Evolutionary conservation across 495 filamentous ascomycete genomes (phyloP), one percentile per base, ranked within the genome.

Genomic region (Neurospora sp.): DNA sequence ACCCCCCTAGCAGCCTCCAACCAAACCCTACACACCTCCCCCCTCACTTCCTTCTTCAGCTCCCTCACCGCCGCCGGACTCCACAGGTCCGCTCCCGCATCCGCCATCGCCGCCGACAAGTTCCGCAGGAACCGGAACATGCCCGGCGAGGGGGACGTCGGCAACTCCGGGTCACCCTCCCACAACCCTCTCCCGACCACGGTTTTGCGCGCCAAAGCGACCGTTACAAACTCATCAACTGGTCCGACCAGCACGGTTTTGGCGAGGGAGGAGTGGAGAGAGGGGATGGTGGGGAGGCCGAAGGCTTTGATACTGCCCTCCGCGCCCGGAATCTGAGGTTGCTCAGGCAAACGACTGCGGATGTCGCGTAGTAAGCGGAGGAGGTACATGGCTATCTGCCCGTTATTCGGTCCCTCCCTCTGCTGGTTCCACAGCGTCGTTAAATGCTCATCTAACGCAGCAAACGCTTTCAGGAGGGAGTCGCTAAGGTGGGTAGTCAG

Each of bases 21-120:
- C 87, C 82, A 88, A 1, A 76, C 72, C 70, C 77, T 76, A 39
- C 77, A 81, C 44, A 92, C 75, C 70, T 84, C 83, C 48, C 78
- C 79, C 18, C 85, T 77, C 14, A 93, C 77, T 40, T 80, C 72
- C 10, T 74, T 72, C 82, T 95, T 96, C 62, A 98, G 76, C 3
- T 84, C 83, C 10, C 77, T 75, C 0, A 94, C 88, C 0, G 92
- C 92, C 4, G 85, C 87, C 4, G 89, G 87, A 72, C 90, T 94
- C 96, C 96, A 99, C 10, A 98, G 79, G 77, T 98, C 96, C 40
- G 83, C 82, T 1, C 96, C 96, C 11, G 84, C 83, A 14, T 84
- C 82, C 42, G 86, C 86, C 94, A 99, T 96, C 1, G 85, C 82
- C 44, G 82, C 80, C 10, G 87, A 83, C 35, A 97, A 77, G 40